Conservation (phyloP, 2,329 filamentous ascomycete species). For the Cladophialophora immunda region DNA sequence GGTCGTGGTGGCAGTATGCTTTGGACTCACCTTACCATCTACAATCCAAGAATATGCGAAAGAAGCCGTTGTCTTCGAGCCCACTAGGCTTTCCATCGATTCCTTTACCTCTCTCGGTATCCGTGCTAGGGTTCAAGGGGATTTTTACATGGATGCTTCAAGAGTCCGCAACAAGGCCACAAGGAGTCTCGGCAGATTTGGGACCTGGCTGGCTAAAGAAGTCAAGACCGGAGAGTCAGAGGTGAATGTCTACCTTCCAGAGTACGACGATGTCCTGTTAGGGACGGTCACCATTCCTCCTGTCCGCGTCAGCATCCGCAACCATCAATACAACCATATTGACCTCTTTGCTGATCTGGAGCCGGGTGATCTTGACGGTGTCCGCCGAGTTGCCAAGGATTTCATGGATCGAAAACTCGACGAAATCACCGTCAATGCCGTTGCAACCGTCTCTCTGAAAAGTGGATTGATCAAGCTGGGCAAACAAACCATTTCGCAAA, state of each 20-base stretch:
- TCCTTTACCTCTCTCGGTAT: constrained; percentile 83
- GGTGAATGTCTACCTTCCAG: constrained; percentile 80
- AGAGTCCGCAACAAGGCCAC: constrained; percentile 76
- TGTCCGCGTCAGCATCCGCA: constrained; percentile 77
- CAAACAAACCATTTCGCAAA: constrained; percentile 76
- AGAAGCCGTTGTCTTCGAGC: constrained; percentile 80
- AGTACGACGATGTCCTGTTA: constrained; percentile 79
- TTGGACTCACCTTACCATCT: constrained; percentile 83
- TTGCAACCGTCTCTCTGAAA: constrained; percentile 75
- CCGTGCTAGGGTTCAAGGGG: constrained; percentile 79
- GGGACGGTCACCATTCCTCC: constrained; percentile 80
- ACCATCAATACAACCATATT: constrained; percentile 78
- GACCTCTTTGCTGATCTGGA: constrained; percentile 80
- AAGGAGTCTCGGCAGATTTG: constrained; percentile 76
- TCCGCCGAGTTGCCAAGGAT: constrained; percentile 83
- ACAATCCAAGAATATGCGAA: constrained; percentile 86
- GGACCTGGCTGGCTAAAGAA: constrained; percentile 80
- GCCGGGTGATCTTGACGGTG: constrained; percentile 78
- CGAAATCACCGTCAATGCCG: constrained; percentile 75
- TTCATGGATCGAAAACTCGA: constrained; percentile 83
- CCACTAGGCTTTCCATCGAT: constrained; percentile 83
- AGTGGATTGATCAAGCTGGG: constrained; percentile 83
- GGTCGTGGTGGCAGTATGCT: constrained; percentile 71
- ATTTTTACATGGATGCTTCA: constrained; percentile 80
- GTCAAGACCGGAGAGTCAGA: constrained; percentile 77